Base-by-base conservation (phyloP, 495 filamentous ascomycete genomes). In the Neurospora sp. region DNA sequence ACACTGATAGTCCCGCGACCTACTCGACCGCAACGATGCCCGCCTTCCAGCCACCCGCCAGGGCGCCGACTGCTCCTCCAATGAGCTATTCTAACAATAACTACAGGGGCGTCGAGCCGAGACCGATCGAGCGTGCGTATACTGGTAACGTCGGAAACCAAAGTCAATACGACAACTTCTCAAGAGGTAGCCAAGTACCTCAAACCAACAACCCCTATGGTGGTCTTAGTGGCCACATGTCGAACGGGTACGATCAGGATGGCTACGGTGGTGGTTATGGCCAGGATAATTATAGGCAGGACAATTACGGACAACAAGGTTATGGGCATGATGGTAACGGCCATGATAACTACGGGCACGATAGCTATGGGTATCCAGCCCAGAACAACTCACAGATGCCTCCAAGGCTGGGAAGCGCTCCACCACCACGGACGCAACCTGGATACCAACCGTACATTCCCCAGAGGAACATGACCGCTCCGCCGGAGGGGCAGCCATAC, bases 381-480 rank as follows among this genome's bases (percentile, higher is more conserved):
- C 81, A 81, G 45, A 82, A 82, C 45, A 77, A 79, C 59, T 83
- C 82, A 5, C 75, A 76, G 2, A 71, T 83, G 70, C 79, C 80
- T 9, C 78, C 81, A 7, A 79, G 77, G 39, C 74, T 72, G 69
- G 74, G 83, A 54, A 84, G 83, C 66, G 78, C 82, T 59, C 85
- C 84, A 3, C 78, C 77, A 43, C 83, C 81, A 4, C 73, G 81
- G 54, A 78, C 78, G 19, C 76, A 79, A 2, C 77, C 78, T 28
- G 79, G 76, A 5, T 73, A 71, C 9, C 76, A 76, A 19, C 81
- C 76, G 71, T 81, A 76, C 66, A 76, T 79, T 19, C 86, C 84
- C 21, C 80, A 84, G 69, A 76, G 86, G 31, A 85, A 86, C 71
- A 85, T 87, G 84, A 88, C 86, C 9, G 85, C 84, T 11, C 86